Conservation (phyloP, 805 yeast genomes). For the Peterozyma toletana region DNA sequence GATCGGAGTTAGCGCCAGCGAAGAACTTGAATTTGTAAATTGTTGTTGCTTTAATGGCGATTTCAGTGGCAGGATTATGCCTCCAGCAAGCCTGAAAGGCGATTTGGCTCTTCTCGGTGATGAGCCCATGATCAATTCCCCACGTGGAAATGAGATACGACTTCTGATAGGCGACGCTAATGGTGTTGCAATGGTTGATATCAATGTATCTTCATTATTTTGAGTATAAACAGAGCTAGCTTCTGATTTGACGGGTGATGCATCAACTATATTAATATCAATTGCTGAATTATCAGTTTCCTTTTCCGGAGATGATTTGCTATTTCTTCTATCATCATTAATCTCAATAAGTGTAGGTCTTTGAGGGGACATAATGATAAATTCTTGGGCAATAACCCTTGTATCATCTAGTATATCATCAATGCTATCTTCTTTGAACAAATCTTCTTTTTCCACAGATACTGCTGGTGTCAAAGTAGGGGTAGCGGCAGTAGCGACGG, state of each 20-base stretch:
- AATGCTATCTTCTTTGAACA: too few species aligned
- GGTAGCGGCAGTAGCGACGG: too few species aligned
- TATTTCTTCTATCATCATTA: too few species aligned
- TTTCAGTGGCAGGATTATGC: neutral
- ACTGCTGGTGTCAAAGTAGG: too few species aligned
- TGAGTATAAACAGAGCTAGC: constrained; percentile 7
- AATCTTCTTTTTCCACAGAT: too few species aligned
- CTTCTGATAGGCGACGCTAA: constrained; percentile 3
- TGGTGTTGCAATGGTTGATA: neutral
- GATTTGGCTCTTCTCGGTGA: constrained; percentile 5
- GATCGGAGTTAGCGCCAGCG: neutral
- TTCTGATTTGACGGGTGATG: constrained; percentile 3
- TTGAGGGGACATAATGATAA: too few species aligned
- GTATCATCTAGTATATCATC: too few species aligned
- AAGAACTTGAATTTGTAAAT: neutral
- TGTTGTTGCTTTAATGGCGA: constrained; percentile 11
- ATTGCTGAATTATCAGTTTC: too few species aligned
- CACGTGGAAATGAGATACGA: constrained; percentile 1
- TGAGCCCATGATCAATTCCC: constrained; percentile 7
- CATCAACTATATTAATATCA: neutral
- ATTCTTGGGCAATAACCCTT: too few species aligned
- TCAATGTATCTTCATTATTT: neutral
- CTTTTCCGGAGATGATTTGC: too few species aligned
- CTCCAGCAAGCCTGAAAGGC: constrained; percentile 1
- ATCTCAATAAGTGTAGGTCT: too few species aligned